Percentiles rank a stretch among this genome's conserved stretches.
Conservation (phyloP, 129 eudicot genomes). For the Calendula officinalis region DNA sequence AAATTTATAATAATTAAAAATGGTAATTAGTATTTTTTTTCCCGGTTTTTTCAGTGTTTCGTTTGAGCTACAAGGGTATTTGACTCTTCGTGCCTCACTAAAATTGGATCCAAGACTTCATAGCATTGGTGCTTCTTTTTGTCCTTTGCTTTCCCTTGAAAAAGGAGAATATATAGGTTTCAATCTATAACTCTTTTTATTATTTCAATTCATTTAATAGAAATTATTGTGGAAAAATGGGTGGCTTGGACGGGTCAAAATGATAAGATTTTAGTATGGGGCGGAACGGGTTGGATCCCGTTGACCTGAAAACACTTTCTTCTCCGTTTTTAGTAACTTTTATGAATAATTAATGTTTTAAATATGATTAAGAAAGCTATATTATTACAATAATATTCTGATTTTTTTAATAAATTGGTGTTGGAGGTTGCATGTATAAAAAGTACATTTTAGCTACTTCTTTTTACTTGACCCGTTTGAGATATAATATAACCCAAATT, state of each 20-base stretch:
- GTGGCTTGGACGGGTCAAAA: no score
- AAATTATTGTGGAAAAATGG: no score
- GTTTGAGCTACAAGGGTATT: slow-evolving; percentile 75
- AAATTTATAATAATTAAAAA: not conserved
- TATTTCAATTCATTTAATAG: not conserved
- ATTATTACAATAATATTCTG: no score
- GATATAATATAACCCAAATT: not conserved
- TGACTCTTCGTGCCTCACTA: slow-evolving; percentile 84
- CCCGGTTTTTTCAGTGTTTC: slow-evolving; percentile 62
- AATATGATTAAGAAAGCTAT: not conserved
- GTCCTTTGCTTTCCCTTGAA: slow-evolving; percentile 98
- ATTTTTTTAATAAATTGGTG: not conserved
- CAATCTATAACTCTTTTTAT: slow-evolving; percentile 13
- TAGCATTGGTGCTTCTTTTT: slow-evolving; percentile 97
- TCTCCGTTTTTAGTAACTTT: not conserved
- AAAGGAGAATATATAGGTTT: slow-evolving; percentile 96
- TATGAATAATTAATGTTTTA: not conserved
- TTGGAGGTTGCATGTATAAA: not conserved
- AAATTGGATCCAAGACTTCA: slow-evolving; percentile 81
- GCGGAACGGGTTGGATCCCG: not conserved
- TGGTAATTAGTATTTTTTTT: not conserved
- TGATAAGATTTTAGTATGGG: not conserved
- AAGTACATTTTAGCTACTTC: not conserved
- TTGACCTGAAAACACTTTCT: not conserved
- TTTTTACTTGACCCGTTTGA: not conserved